Conservation (phyloP, 768 basidiomycete genomes). For the Naematelia encephala region DNA sequence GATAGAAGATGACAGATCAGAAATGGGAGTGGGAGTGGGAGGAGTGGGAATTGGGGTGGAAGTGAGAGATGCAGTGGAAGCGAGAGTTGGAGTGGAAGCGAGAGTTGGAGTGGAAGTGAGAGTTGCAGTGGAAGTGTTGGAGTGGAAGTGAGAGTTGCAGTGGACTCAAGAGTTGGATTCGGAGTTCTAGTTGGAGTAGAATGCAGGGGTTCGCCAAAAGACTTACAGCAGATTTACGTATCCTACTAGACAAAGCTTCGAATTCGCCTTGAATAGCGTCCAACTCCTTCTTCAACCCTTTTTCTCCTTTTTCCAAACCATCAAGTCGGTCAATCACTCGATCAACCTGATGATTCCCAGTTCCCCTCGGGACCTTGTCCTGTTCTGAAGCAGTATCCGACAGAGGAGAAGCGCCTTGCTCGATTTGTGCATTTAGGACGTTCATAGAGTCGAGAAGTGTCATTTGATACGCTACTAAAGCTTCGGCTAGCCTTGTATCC, state of each 20-base stretch:
- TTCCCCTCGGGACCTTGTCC: slow-evolving; percentile 15
- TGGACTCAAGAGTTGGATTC: too few species aligned
- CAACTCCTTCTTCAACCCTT: slow-evolving; percentile 21
- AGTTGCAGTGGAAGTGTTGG: too few species aligned
- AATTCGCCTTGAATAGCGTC: slow-evolving; percentile 23
- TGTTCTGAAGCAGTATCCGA: background rate
- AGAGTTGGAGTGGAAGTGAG: too few species aligned
- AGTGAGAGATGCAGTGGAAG: too few species aligned
- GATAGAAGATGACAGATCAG: too few species aligned
- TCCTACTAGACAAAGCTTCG: slow-evolving; percentile 12
- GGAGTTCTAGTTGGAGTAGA: too few species aligned
- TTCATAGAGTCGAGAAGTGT: slow-evolving; percentile 41
- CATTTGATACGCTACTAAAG: slow-evolving; percentile 48
- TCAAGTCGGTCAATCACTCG: slow-evolving; percentile 25
- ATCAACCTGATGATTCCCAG: slow-evolving; percentile 19
- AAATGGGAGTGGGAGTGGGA: too few species aligned
- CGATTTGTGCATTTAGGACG: slow-evolving; percentile 34
- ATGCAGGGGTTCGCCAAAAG: too few species aligned
- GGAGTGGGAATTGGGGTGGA: too few species aligned
- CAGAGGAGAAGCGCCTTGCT: slow-evolving; percentile 7
- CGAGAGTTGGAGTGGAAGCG: too few species aligned
- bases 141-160: too few species aligned
- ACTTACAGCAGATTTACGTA: slow-evolving; percentile 23
- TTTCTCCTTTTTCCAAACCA: slow-evolving; percentile 13
- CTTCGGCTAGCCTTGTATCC: slow-evolving; percentile 46